Evolutionary conservation across 257 asterid species (phyloP).

Genomic region (Nicotiana sylvestris): DNA sequence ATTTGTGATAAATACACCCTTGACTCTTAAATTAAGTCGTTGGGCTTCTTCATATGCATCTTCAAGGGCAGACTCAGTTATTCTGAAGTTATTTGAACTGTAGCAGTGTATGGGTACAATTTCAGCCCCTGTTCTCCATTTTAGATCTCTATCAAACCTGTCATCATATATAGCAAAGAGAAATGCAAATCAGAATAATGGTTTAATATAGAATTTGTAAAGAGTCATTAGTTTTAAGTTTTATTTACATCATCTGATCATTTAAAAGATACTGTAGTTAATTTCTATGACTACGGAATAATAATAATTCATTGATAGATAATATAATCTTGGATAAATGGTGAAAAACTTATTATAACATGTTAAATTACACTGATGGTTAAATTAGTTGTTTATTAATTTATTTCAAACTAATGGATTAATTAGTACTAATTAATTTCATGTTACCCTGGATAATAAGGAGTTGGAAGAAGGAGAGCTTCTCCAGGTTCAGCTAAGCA

Average conservation of each 20-base stretch:
- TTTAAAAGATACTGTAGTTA: not conserved
- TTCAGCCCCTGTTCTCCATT: conserved; percentile 42
- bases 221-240: not conserved
- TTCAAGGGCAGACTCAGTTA: conserved; percentile 29
- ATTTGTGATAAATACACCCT: conserved; percentile 32
- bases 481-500: conserved; percentile 42
- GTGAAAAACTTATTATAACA: not conserved
- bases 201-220: not conserved
- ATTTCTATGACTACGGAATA: no score
- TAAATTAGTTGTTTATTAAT: not conserved
- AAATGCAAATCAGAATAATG: not conserved
- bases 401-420: no score
- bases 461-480: conserved; percentile 41
- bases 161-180: no score
- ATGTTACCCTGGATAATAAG: conserved; percentile 42
- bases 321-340: not conserved
- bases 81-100: conserved; percentile 27
- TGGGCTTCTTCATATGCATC: conserved; percentile 31
- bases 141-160: conserved; percentile 45
- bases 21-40: conserved; percentile 17
- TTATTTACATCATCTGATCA: no score
- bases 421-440: not conserved
- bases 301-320: not conserved
- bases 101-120: conserved; percentile 32
- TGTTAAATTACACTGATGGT: not conserved